Base-by-base conservation (phyloP, 163 green algal genomes). In the Chlamydomonas reinhardtii region DNA sequence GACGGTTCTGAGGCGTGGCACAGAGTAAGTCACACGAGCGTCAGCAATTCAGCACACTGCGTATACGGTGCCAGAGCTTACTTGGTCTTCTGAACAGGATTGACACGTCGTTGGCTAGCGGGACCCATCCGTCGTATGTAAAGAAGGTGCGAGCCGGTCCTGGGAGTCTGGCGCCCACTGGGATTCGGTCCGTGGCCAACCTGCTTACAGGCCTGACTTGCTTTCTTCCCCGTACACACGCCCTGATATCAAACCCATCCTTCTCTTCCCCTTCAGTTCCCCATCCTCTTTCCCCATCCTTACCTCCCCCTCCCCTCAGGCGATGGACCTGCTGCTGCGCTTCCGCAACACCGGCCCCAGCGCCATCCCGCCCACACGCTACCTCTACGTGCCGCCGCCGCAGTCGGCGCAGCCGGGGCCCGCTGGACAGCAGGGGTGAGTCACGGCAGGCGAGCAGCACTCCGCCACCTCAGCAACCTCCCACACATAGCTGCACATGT, bases 101-200 rank as follows among this genome's bases (percentile, higher is more conserved):
- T 22, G 79, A 85, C 52, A 54, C 52, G 20, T 29, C 68, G 3
- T 43, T 85, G 20, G 64, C 65, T 1, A n/a, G 68, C 27, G 79
- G 52, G 54, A 77, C 79, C 11, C 79, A 85, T 37, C 79, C 79
- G 3, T 77, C 79, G 14, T 85, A 85, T 29, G 31, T 85, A 0
- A 77, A 72, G 4, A 85, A 85, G 79, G 79, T 39, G 66, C 6
- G 29, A 11, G 2, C 29, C n/a, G n/a, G n/a, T n/a, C n/a, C n/a
- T n/a, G n/a, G n/a, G n/a, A n/a, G n/a, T n/a, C n/a, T n/a, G n/a
- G n/a, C n/a, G n/a, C n/a, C n/a, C n/a, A n/a, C n/a, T n/a, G n/a
- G n/a, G n/a, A n/a, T n/a, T n/a, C n/a, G n/a, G n/a, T n/a, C n/a
- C n/a, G n/a, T n/a, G n/a, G n/a, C n/a, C n/a, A n/a, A n/a, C n/a